phyloP scores from a whole-genome alignment of 305 asterid genomes.

The Andrographis paniculata region DNA sequence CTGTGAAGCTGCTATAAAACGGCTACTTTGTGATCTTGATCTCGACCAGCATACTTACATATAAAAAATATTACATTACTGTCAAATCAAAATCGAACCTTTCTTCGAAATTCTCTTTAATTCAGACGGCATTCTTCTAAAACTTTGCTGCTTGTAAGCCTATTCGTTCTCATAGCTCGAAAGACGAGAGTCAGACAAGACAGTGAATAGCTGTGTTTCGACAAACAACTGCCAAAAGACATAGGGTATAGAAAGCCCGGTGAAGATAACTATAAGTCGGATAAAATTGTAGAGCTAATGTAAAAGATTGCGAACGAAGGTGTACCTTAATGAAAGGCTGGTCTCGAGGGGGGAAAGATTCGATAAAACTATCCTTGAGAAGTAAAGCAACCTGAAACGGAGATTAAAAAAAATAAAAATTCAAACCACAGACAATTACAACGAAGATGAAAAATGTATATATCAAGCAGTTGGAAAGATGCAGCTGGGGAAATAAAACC shows the following conservation, averaged over 20 bases:
- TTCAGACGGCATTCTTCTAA: too few species aligned
- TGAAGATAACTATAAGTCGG: too few species aligned
- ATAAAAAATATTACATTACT: too few species aligned
- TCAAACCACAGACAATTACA: too few species aligned
- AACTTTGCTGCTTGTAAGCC: not conserved
- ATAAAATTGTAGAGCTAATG: too few species aligned
- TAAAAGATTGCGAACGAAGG: too few species aligned
- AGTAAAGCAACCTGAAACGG: conserved; percentile 74
- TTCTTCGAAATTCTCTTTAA: too few species aligned
- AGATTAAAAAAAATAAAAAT: too few species aligned
- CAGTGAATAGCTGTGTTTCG: conserved; percentile 74
- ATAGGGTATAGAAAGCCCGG: conserved; percentile 6
- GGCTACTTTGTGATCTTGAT: too few species aligned
- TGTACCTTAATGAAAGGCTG: conserved; percentile 71
- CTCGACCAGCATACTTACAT: too few species aligned
- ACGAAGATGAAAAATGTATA: conserved; percentile 2
- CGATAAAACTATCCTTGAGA: conserved; percentile 76
- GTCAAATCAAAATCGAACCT: too few species aligned
- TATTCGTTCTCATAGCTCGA: conserved; percentile 48
- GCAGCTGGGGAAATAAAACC: conserved; percentile 29
- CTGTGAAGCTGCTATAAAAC: too few species aligned
- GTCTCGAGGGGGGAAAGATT: conserved; percentile 62
- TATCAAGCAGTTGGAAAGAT: conserved; percentile 11
- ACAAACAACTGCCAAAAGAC: conserved; percentile 57
- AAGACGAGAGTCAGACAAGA: conserved; percentile 65